Conservation (phyloP, 176 grass and related monocot species). For the Poa pratensis region DNA sequence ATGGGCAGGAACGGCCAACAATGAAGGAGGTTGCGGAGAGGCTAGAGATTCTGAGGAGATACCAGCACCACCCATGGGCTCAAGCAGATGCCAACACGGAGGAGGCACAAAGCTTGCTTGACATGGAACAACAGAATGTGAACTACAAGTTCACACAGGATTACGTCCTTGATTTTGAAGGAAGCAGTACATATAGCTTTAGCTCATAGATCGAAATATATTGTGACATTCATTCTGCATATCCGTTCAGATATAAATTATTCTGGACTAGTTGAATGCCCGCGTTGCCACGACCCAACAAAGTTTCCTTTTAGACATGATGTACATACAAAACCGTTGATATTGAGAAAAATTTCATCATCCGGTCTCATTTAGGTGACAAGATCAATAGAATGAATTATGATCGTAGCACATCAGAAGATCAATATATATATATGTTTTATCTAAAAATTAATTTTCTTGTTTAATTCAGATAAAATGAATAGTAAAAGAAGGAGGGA, state of each 20-base stretch:
- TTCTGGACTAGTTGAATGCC: too few relatives aligned
- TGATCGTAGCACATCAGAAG: too few relatives aligned
- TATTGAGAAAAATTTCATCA: too few relatives aligned
- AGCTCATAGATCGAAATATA: slow-evolving; percentile 24
- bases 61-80: slow-evolving; percentile 36
- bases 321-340: too few relatives aligned
- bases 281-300: too few relatives aligned
- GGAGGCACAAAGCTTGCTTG: slow-evolving; percentile 54
- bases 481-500: too few relatives aligned
- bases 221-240: not conserved
- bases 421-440: too few relatives aligned
- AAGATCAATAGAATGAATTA: too few relatives aligned
- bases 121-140: slow-evolving; percentile 23
- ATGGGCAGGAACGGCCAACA: slow-evolving; percentile 58
- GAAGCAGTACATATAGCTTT: slow-evolving; percentile 22
- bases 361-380: too few relatives aligned
- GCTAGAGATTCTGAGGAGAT: slow-evolving; percentile 52
- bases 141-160: slow-evolving; percentile 36
- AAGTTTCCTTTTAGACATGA: too few relatives aligned
- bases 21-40: slow-evolving; percentile 70
- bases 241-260: not conserved
- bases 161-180: slow-evolving; percentile 44
- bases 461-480: too few relatives aligned
- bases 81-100: slow-evolving; percentile 29
- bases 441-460: too few relatives aligned